Base-by-base conservation (phyloP, 2,329 filamentous ascomycete species). In the Ceratocystis cacaofunesta region DNA sequence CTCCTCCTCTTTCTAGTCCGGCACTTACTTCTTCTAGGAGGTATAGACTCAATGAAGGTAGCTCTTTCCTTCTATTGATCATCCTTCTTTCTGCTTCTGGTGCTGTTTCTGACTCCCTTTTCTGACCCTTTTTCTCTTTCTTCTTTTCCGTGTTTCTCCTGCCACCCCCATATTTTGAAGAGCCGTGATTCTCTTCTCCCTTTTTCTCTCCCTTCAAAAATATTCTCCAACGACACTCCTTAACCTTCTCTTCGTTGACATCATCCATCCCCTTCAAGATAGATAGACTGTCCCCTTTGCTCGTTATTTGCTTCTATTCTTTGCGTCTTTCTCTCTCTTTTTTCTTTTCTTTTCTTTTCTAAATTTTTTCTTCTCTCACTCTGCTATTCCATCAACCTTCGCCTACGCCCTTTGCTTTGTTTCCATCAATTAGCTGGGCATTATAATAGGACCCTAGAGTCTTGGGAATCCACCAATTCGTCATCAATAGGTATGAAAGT, bases 401-500 rank as follows among this genome's bases (percentile, higher is more conserved):
- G 12, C 12, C 2, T 17, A n/a, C 12, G 55, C 55, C 10, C 55
- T n/a, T 8, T 58, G 12, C 55, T 4, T 7, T 7, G 17, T 58
- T 58, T 58, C 55, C 28, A 36, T 32, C 28, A 10, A 52, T 10
- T 52, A 52, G 19, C 25, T 12, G 48, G 48, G 36, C 36, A 15
- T 25, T 28, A 52, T 28, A 25, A 25, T 52, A 28, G 48, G 19
- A 15, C 48, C 48, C 22, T 28, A 12, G 22, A 52, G 19, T 52
- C 48, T 52, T 12, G 25, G 25, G 48, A 52, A 52, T 52, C 48
- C 36, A 41, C 36, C 22, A 22, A 52, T 28, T 28, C 12, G 32
- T 58, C n/a, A 36, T 58, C 55, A 58, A 58, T n/a, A 58, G 55
- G 55, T 58, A 58, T 58, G 55, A 58, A 58, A 58, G 15, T 17